Evolutionary conservation across 1,284 basidiomycete species (phyloP), one percentile per base, ranked within the genome.

Genomic region (Cryptococcus sp.): DNA sequence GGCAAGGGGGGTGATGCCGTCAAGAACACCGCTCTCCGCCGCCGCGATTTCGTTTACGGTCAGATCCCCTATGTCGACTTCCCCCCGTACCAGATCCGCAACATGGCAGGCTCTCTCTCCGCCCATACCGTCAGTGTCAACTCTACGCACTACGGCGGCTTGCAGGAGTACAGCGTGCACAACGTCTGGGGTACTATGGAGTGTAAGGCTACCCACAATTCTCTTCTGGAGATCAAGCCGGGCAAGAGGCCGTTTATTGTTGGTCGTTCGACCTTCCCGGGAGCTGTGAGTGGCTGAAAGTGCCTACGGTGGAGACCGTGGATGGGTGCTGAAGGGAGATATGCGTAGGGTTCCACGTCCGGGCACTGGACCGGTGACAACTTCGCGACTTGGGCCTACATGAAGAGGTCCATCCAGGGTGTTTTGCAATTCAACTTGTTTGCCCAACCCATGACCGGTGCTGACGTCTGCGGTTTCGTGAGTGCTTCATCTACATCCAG

Each of bases 151-250:
- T 76, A 78, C 9, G 63, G 66, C 46, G 84, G 83, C 0, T 75
- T 79, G 57, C 78, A 78, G 28, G 84, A 86, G 63, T 78, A 86
- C 54, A 84, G 85, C 68, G 80, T 65, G 3, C 65, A 67, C 46
- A 87, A 85, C 69, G 67, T 87, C 46, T 87, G 80, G 79, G 85
- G 85, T 15, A 66, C 83, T 61, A 85, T 85, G 83, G 83, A 85
- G 69, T 82, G 83, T 59, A 80, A 81, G 52, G 80, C 83, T 3
- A 85, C 85, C 12, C 81, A 84, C 70, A 74, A 81, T 24, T 83
- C 83, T 15, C 67, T 87, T 18, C 75, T 80, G 60, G 65, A 78
- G 12, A 69, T 85, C 54, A 75, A 80, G 6, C 83, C 83, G 3
- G 80, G 80, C 9, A 80, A 82, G 66, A 79, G 85, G 5, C 85